Conservation (phyloP, 176 grass and related monocot genomes). For the Musa itinerans region DNA sequence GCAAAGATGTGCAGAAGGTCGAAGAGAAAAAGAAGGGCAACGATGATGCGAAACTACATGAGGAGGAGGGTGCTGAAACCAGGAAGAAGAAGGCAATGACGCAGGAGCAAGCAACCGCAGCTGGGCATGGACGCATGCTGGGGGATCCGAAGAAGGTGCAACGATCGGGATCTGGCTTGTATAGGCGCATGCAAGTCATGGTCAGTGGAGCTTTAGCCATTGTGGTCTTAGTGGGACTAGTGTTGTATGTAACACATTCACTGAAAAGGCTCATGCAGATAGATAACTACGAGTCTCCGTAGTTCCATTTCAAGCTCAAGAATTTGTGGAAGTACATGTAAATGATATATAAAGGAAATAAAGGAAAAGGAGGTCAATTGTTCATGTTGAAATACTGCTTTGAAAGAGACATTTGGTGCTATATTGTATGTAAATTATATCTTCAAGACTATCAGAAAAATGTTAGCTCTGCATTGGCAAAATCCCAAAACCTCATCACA, state of each 20-base stretch:
- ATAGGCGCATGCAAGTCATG: neutral
- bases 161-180: neutral
- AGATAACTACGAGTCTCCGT: neutral
- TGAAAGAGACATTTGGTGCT: too few species aligned
- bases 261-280: neutral
- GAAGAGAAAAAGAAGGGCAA: neutral
- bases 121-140: neutral
- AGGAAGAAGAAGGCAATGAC: neutral
- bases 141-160: neutral
- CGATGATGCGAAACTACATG: neutral
- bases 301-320: too few species aligned
- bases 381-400: too few species aligned
- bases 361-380: too few species aligned
- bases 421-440: too few species aligned
- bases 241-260: neutral
- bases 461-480: too few species aligned
- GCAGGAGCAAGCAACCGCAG: neutral
- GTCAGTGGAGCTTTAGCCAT: neutral
- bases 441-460: too few species aligned
- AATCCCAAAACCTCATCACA: too few species aligned
- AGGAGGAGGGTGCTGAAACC: neutral
- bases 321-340: too few species aligned
- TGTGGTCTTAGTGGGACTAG: neutral
- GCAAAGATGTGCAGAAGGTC: neutral
- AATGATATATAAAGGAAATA: too few species aligned